These are phyloP conservation scores for Monosporozyma yasuniensis DNA, from an alignment of 805 yeast species.

Conservation along the genomic window DNA sequence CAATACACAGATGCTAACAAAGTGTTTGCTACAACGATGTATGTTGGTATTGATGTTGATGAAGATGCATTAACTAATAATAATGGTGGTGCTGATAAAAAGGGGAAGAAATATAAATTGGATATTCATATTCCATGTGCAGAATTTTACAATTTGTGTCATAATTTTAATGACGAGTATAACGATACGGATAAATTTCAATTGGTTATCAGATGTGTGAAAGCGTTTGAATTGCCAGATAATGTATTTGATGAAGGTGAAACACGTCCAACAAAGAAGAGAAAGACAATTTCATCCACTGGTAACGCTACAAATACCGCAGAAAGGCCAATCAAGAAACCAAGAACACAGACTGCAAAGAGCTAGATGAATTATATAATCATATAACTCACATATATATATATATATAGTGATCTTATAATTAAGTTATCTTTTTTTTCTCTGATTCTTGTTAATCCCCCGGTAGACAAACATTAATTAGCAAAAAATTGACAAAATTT, in stretches of 20 bases:
- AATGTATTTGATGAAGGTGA: slow-evolving; percentile 82
- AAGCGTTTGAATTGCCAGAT: slow-evolving; percentile 71
- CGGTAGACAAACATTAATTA: no score
- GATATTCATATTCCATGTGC: slow-evolving; percentile 86
- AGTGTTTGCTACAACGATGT: slow-evolving; percentile 64
- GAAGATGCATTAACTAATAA: slow-evolving; percentile 10
- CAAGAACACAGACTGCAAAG: not conserved
- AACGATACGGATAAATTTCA: slow-evolving; percentile 44
- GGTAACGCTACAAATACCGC: not conserved
- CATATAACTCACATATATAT: no score
- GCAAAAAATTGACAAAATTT: no score
- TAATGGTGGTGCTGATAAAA: not conserved
- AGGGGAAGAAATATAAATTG: slow-evolving; percentile 50
- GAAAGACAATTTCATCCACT: slow-evolving; percentile 30
- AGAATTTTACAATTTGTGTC: slow-evolving; percentile 76
- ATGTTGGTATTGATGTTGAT: slow-evolving; percentile 58
- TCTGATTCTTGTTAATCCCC: no score
- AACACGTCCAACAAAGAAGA: slow-evolving; percentile 55
- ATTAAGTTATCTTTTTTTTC: no score
- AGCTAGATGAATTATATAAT: not conserved
- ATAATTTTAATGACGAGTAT: slow-evolving; percentile 60
- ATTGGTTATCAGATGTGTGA: slow-evolving; percentile 63
- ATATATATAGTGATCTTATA: no score
- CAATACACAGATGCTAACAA: slow-evolving; percentile 25
- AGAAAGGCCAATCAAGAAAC: not conserved